Base-by-base conservation (phyloP, 305 asterid genomes). In the Ilex paraguariensis region DNA sequence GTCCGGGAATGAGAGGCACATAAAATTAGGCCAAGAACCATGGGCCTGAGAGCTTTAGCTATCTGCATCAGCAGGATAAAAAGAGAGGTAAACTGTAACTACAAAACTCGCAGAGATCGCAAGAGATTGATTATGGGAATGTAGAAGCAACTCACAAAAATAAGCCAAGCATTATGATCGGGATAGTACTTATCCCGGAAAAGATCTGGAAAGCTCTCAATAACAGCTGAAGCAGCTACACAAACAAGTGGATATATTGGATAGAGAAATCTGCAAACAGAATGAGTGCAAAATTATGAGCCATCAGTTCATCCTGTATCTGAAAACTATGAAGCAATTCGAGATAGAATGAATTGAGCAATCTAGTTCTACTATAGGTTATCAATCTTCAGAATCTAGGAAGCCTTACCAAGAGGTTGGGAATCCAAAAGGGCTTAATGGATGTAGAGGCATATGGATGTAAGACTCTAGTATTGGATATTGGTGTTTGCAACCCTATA, bases 171-270 rank as follows among this genome's bases (percentile, higher is more conserved):
- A 64, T 64, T 10, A 58, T 73, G 75, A 60, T 48, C 13, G 14
- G 21, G 90, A 64, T 82, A 81, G 78, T 84, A 76, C 75, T 83
- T 84, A 60, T 84, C 93, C 73, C 85, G 74, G 70, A 93, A 93
- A 40, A 93, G 66, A 78, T 90, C 98, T 61, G 98, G 98, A 68
- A 93, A 81, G 79, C 94, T 81, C 73, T 93, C 97, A 71, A 90
- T 88, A 74, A 86, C 96, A 81, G 98, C 97, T 54, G 97, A 79
- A 72, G 99, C 99, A 79, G 99, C 97, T 66, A 90, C 90, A 71
- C 99, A 90, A 51, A 93, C 86, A 74, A 93, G 95, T 50, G 99
- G 99, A 77, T 90, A 93, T 77, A 93, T 83, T 61, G 99, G 99
- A 78, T 90, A 93, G 51, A 93, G 96, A 70, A 93, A 93, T 78